Evolutionary conservation across 2,329 filamentous ascomycete species (phyloP), one percentile per base, ranked within the genome.

Genomic region (Helicocarpus griseus): DNA sequence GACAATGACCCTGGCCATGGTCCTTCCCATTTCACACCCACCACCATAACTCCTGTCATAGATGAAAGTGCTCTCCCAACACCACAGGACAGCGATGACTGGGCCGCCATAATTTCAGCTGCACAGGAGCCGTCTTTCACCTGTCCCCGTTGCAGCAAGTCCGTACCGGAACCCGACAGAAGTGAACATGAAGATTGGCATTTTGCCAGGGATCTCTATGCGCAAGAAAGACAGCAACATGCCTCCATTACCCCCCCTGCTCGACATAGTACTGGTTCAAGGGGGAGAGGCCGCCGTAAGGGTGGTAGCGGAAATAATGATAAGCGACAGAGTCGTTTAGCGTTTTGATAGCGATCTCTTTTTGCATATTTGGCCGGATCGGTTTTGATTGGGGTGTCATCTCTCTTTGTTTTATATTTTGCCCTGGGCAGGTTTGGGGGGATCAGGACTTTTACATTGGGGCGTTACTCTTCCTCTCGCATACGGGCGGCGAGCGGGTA

Each of bases 121-220:
- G 2, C 28, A 2, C 40, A 36, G 13, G 45, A 45, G 2, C 17
- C 28, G 6, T 45, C 33, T 2, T 78, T 73, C 57, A 70, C 72
- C 51, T 95, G 89, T 66, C 64, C 73, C 47, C 80, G 81, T 56
- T 95, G 89, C 67, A 76, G 78, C 53, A 76, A 78, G 60, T 64
- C 66, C n/a, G 73, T 93, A 31, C 73, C 76, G 11, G 72, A 75
- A 36, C 63, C 73, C 24, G 79, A 84, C 51, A 77, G 78, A 59
- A 78, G 83, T 57, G 90, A 87, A 69, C 93, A 98, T 66, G 76
- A 85, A 50, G 93, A 98, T 67, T 97, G 90, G 85, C 93, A 98
- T 70, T 85, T 95, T 69, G 93, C 93, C 43, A 88, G 87, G 69
- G 86, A 91, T 60, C 76, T 98, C 19, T 49, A 53, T 43, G 47